A percentile compares a stretch with the other conserved stretches of the same genome.
Evolutionary conservation across 2,329 filamentous ascomycete species (phyloP).

Genomic region (Colletotrichum sp.): DNA sequence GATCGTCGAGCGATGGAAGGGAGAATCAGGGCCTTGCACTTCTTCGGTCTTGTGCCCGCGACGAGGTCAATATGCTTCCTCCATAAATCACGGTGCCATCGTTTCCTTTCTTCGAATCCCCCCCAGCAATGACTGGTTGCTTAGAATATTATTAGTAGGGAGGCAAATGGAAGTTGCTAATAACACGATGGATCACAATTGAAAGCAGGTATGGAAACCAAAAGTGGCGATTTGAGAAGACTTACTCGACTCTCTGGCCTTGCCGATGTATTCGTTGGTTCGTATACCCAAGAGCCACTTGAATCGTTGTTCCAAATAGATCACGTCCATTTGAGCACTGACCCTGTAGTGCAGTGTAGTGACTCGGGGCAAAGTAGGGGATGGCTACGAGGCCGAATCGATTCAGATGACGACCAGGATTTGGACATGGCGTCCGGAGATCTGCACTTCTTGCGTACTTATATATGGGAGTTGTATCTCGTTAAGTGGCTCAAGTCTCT

Average conservation of each 20-base stretch:
- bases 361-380: neutral
- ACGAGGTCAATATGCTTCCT: rapidly evolving
- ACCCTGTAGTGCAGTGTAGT: neutral
- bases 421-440: neutral
- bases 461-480: neutral
- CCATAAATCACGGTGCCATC: neutral
- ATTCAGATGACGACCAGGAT: too few species aligned
- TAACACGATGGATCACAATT: neutral
- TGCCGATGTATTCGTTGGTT: neutral
- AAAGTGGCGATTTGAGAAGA: neutral
- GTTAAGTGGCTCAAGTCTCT: neutral
- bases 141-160: too few species aligned
- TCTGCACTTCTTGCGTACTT: neutral
- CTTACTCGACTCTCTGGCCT: neutral
- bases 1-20: rapidly evolving
- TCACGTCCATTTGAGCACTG: neutral
- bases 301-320: neutral
- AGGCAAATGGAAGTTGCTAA: neutral
- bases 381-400: too few species aligned
- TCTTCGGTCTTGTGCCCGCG: rapidly evolving
- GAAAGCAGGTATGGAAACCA: neutral
- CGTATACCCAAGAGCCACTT: neutral
- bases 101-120: neutral
- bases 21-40: rapidly evolving
- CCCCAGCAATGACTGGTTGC: neutral